phyloP scores from a whole-genome alignment of 2,329 filamentous ascomycete species.

The Chaetothyriales sp. region DNA sequence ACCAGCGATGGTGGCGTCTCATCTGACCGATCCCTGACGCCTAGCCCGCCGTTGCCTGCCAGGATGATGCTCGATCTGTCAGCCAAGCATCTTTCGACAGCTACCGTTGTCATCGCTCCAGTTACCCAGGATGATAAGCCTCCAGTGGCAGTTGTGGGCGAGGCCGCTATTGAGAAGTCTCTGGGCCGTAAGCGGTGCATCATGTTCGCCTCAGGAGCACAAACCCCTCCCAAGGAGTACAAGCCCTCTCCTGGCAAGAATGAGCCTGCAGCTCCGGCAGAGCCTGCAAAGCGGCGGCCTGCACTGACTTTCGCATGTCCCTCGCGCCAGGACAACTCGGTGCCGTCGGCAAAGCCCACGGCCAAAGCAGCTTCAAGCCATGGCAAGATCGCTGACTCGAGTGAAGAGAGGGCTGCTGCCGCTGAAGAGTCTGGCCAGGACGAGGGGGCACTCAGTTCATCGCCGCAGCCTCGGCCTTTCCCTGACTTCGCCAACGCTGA shows the following conservation, averaged over 20 bases:
- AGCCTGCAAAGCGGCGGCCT: conserved; percentile 30
- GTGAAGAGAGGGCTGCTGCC: conserved; percentile 5
- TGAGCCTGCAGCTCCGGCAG: conserved; percentile 17
- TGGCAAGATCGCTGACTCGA: conserved; percentile 21
- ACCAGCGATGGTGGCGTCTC: conserved; percentile 91
- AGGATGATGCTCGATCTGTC: conserved; percentile 21
- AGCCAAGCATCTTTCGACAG: conserved; percentile 12
- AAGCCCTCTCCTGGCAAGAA: conserved; percentile 25
- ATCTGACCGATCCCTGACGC: conserved; percentile 72
- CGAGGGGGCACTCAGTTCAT: conserved; percentile 3
- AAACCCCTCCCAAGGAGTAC: conserved; percentile 34
- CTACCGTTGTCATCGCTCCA: conserved; percentile 19
- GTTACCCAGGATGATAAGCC: conserved; percentile 18
- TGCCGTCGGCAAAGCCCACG: conserved; percentile 11
- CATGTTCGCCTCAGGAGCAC: conserved; percentile 68
- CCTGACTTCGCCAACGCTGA: conserved; percentile 84
- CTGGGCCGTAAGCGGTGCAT: conserved; percentile 75
- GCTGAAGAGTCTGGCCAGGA: conserved; percentile 8
- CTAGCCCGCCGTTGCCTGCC: conserved; percentile 68
- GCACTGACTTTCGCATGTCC: conserved; percentile 36
- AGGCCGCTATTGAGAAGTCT: conserved; percentile 48
- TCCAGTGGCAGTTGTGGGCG: conserved; percentile 27
- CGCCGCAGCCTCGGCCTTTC: conserved; percentile 37
- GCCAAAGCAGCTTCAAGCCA: conserved; percentile 19
- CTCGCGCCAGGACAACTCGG: conserved; percentile 21